These are phyloP conservation scores for Halophytophthora batemanensis DNA, from an alignment of 352 stramenopile genomes.

Conservation along the genomic window DNA sequence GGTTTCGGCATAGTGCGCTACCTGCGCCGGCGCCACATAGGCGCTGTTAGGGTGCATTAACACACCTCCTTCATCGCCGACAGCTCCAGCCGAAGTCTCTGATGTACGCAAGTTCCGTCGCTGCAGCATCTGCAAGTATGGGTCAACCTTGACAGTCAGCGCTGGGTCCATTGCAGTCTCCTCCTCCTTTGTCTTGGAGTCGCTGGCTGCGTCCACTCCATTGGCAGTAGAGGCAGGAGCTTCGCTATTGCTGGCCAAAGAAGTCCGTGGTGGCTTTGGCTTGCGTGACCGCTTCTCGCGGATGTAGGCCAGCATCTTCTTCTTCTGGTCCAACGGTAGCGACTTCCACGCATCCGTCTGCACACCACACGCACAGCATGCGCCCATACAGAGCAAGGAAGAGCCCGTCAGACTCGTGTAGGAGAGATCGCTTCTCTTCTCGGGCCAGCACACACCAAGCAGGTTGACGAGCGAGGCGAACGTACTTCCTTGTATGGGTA, in stretches of 20 bases:
- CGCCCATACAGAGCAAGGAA: not conserved
- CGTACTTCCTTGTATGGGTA: constrained; percentile 82
- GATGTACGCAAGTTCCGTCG: constrained; percentile 47
- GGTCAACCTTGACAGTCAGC: constrained; percentile 45
- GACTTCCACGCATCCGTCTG: constrained; percentile 76
- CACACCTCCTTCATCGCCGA: constrained; percentile 2
- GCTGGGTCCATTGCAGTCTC: constrained; percentile 10
- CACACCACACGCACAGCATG: constrained; percentile 2
- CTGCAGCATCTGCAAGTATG: constrained; percentile 81
- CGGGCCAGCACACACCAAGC: not conserved
- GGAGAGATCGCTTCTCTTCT: too few species aligned
- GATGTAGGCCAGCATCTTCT: constrained; percentile 81
- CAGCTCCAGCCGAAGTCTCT: not conserved
- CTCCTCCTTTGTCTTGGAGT: constrained; percentile 10
- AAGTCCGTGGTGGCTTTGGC: constrained; percentile 3
- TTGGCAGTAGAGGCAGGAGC: not conserved
- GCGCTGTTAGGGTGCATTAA: constrained; percentile 52
- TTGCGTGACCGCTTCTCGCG: constrained; percentile 50
- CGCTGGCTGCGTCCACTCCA: constrained; percentile 2
- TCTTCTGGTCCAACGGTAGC: constrained; percentile 75
- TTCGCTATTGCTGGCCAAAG: not conserved
- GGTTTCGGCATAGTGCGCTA: constrained; percentile 41
- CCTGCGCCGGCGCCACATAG: constrained; percentile 49
- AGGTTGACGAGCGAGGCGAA: not conserved
- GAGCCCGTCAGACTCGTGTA: not conserved